Evolutionary conservation across 257 asterid genomes (phyloP).

Genomic region (Nemophila menziesii): DNA sequence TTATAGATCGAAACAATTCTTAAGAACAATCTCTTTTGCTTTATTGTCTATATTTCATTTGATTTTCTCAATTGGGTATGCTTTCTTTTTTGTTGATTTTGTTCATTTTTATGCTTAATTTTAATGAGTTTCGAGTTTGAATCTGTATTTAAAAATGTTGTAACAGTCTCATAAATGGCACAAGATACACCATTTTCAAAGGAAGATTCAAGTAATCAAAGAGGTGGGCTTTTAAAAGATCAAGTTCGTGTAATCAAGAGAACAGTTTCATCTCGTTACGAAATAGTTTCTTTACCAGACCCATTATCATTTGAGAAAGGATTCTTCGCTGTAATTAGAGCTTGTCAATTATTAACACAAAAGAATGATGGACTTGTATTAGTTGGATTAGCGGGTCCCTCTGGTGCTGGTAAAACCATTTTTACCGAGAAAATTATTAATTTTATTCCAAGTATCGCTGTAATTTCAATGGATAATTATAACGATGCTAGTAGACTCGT

Average conservation of each 20-base stretch:
- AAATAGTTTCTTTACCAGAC: constrained; percentile 54
- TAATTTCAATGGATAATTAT: constrained; percentile 96
- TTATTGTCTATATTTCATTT: constrained; percentile 2
- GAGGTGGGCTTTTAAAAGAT: constrained; percentile 76
- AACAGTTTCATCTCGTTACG: constrained; percentile 71
- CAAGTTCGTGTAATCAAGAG: constrained; percentile 76
- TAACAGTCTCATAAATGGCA: constrained; percentile 31
- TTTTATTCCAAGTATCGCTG: constrained; percentile 86
- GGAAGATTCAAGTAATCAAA: constrained; percentile 40
- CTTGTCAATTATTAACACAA: constrained; percentile 78
- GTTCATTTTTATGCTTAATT: constrained; percentile 2
- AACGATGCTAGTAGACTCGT: constrained; percentile 89
- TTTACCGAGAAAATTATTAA: constrained; percentile 54
- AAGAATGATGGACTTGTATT: constrained; percentile 77
- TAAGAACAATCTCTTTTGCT: constrained; percentile 12
- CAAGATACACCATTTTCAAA: constrained; percentile 29
- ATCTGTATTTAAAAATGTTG: constrained; percentile 11
- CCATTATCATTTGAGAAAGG: constrained; percentile 92
- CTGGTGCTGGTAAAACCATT: constrained; percentile 96
- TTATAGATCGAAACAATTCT: constrained; percentile 29
- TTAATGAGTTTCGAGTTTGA: constrained; percentile 22
- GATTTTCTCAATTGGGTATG: neutral
- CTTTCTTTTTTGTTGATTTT: neutral
- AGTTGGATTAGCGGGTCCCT: constrained; percentile 92
- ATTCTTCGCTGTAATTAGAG: constrained; percentile 77